Evolutionary conservation across 805 yeast genomes (phyloP).

Genomic region (Hanseniaspora lachancei): DNA sequence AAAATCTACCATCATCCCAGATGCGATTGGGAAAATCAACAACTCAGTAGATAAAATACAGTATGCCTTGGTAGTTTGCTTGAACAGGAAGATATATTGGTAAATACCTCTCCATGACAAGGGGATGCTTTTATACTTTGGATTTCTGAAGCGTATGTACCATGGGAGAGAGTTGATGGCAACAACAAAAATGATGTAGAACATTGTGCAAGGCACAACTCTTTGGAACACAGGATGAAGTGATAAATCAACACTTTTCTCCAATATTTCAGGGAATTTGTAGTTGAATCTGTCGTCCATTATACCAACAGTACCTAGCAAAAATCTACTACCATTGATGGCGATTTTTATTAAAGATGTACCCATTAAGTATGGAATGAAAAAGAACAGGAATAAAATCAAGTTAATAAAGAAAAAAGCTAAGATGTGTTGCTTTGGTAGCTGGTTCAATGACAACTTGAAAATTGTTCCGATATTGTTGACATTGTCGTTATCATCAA

Average conservation of each 20-base stretch:
- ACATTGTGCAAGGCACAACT: constrained; percentile 23
- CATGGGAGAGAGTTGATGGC: constrained; percentile 21
- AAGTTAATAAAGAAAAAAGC: constrained; percentile 1
- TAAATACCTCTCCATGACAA: constrained; percentile 36
- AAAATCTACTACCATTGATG: neutral
- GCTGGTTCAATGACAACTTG: neutral
- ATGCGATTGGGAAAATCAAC: constrained; percentile 70
- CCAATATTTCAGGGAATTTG: neutral
- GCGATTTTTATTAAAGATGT: neutral
- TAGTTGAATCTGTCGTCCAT: neutral
- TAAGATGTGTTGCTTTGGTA: constrained; percentile 5
- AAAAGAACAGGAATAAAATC: neutral
- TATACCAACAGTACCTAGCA: neutral
- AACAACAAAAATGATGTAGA: constrained; percentile 28
- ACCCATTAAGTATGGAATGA: constrained; percentile 3
- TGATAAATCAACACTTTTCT: neutral
- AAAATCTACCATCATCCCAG: constrained; percentile 67
- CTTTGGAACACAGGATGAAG: constrained; percentile 30
- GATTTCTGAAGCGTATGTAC: constrained; percentile 22
- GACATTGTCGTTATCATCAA: constrained; percentile 16
- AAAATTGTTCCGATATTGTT: constrained; percentile 2
- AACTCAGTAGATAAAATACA: constrained; percentile 64
- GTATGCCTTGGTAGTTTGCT: constrained; percentile 61
- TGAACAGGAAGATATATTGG: constrained; percentile 39
- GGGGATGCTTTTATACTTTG: constrained; percentile 18